Conservation (phyloP, 805 yeast genomes). For the Schwanniomyces vanrijiae region DNA sequence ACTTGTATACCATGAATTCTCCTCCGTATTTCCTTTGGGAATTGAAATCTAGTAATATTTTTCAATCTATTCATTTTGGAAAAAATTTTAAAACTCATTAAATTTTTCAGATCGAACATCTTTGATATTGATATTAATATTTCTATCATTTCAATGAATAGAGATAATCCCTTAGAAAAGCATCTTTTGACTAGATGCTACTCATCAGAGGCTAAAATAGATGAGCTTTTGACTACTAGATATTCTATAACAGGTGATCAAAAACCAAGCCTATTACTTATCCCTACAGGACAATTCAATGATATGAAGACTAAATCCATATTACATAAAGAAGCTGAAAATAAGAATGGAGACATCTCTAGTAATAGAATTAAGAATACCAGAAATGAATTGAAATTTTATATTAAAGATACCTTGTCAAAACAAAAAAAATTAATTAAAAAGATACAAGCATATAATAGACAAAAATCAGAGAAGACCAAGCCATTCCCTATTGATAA, state of each 20-base stretch:
- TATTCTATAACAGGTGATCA: slow-evolving; percentile 48
- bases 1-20: slow-evolving; percentile 14
- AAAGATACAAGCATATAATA: slow-evolving; percentile 33
- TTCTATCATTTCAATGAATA: slow-evolving; percentile 39
- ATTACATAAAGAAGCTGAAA: slow-evolving; percentile 12
- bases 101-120: background rate
- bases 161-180: slow-evolving; percentile 44
- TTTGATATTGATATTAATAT: background rate
- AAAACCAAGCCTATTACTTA: slow-evolving; percentile 44
- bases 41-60: background rate
- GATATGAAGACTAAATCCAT: slow-evolving; percentile 17
- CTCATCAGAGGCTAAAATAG: slow-evolving; percentile 34
- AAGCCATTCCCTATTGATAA: slow-evolving; percentile 22
- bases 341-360: slow-evolving; percentile 16
- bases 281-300: slow-evolving; percentile 31
- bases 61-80: background rate
- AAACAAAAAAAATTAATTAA: slow-evolving; percentile 41
- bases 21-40: background rate
- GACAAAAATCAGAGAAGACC: slow-evolving; percentile 16
- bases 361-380: slow-evolving; percentile 25
- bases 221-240: slow-evolving; percentile 42
- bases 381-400: slow-evolving; percentile 42
- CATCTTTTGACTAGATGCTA: slow-evolving; percentile 47
- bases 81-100: background rate
- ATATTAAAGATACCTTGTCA: slow-evolving; percentile 34